Conservation (phyloP, 768 basidiomycete genomes). For the Pisolithus microcarpus region DNA sequence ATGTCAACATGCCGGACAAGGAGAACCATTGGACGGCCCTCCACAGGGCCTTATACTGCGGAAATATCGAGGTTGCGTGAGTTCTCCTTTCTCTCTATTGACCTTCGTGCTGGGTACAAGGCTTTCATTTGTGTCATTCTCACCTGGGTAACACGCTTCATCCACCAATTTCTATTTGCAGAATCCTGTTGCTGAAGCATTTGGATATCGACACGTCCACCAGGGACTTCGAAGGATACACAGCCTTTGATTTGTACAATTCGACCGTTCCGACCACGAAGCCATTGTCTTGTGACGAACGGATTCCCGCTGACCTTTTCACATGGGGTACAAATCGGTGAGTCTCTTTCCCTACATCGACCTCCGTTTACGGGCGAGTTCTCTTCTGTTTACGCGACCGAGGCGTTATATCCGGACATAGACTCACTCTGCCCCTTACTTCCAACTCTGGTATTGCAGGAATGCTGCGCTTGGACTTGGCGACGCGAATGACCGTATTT, state of each 20-base stretch:
- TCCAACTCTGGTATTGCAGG: conserved; percentile 27
- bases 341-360: conserved; percentile 10
- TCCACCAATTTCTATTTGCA: conserved; percentile 26
- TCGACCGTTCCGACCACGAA: conserved; percentile 74
- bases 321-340: conserved; percentile 86
- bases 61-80: conserved; percentile 65
- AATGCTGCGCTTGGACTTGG: conserved; percentile 87
- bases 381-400: no score
- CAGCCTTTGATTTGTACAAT: conserved; percentile 90
- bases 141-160: not conserved
- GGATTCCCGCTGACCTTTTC: conserved; percentile 50
- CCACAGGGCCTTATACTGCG: conserved; percentile 78
- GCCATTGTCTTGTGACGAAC: conserved; percentile 34
- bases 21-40: conserved; percentile 92
- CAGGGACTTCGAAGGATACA: conserved; percentile 86
- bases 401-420: no score
- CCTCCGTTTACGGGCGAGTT: not conserved
- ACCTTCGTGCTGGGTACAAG: not conserved
- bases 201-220: conserved; percentile 62
- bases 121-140: not conserved
- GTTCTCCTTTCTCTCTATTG: conserved; percentile 19
- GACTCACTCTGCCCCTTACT: not conserved
- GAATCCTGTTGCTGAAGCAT: conserved; percentile 68
- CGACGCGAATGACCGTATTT: conserved; percentile 67
- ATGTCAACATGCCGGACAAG: conserved; percentile 70